phyloP scores from a whole-genome alignment of 2,329 filamentous ascomycete species.

The Fusarium odoratissimum region DNA sequence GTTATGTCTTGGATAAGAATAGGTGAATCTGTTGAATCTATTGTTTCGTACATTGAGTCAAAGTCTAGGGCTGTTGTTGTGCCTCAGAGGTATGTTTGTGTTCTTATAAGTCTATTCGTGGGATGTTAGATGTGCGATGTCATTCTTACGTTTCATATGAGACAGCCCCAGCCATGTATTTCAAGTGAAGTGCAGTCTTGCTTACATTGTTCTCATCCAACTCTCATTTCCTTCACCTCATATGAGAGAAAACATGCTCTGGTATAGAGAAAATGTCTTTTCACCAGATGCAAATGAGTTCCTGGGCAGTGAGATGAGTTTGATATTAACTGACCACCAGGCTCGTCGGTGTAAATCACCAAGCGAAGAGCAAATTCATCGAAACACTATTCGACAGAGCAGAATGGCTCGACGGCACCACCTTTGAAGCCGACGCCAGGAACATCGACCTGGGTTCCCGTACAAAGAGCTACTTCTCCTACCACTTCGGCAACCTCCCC shows the following conservation, averaged over 20 bases:
- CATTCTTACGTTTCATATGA: not conserved
- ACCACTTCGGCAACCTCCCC: constrained; percentile 26
- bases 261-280: accelerated
- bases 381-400: constrained; percentile 16
- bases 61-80: constrained; percentile 4
- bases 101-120: not conserved
- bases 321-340: not conserved
- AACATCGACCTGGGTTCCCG: constrained; percentile 4
- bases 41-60: constrained; percentile 21
- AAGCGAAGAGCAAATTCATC: constrained; percentile 13
- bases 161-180: not conserved
- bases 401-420: constrained; percentile 10
- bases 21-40: constrained; percentile 11
- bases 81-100: not conserved
- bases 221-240: not conserved
- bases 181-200: not conserved
- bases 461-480: constrained; percentile 2
- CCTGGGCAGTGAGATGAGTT: not conserved
- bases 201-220: no score
- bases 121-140: not conserved
- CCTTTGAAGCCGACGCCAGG: not conserved
- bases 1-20: constrained; percentile 26
- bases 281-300: no score
- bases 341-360: not conserved
- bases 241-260: not conserved